Evolutionary conservation across 1,139 yeast species (phyloP).

Genomic region (Debaryomyces singareniensis): DNA sequence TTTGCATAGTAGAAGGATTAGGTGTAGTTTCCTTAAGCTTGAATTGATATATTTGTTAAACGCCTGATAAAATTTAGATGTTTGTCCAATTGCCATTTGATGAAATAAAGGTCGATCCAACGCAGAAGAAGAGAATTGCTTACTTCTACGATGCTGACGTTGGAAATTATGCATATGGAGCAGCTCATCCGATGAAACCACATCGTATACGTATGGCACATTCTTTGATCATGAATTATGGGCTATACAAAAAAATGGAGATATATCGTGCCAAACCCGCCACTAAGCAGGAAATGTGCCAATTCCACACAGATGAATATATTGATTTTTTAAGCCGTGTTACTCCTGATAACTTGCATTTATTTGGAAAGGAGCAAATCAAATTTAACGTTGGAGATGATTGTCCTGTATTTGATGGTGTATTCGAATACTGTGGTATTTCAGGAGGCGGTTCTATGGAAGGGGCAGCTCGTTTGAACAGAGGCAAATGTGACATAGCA

Average conservation of each 20-base stretch:
- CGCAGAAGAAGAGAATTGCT: constrained; percentile 39
- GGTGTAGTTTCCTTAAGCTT: no score
- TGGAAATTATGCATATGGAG: constrained; percentile 96
- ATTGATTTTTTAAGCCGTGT: constrained; percentile 90
- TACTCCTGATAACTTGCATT: constrained; percentile 88
- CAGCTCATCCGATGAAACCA: constrained; percentile 98
- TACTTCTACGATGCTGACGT: constrained; percentile 67
- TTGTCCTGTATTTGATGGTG: constrained; percentile 94
- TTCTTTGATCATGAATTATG: constrained; percentile 93
- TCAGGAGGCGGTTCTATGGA: constrained; percentile 97
- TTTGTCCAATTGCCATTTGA: constrained; percentile 42
- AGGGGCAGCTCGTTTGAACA: constrained; percentile 87
- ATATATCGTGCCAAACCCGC: constrained; percentile 97
- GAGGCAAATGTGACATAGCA: constrained; percentile 94
- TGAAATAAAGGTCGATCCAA: constrained; percentile 36
- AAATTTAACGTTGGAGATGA: constrained; percentile 97
- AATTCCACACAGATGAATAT: constrained; percentile 95
- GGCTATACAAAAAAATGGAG: constrained; percentile 94
- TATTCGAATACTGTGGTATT: constrained; percentile 90
- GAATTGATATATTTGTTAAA: not conserved
- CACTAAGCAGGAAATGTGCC: constrained; percentile 97
- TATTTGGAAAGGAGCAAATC: constrained; percentile 87
- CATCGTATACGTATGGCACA: constrained; percentile 99
- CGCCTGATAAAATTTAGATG: constrained; percentile 14
- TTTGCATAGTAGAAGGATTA: no score